Evolutionary conservation across 1,284 basidiomycete species (phyloP), one percentile per base, ranked within the genome.

Genomic region (Naganishia sp.): DNA sequence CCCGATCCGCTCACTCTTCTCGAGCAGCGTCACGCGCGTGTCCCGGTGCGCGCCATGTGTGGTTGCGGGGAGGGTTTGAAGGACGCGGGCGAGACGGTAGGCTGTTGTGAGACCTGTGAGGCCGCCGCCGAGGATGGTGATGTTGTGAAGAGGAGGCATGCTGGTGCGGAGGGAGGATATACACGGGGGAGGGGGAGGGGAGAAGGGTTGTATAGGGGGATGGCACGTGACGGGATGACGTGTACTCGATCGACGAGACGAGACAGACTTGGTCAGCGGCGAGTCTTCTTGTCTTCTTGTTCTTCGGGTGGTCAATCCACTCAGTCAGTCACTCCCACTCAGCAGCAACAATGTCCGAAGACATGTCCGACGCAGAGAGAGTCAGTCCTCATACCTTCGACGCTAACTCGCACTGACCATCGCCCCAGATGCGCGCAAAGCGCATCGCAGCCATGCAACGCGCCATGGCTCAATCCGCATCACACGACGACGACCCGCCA

Each of bases 341-440:
- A 4, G 21, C 21, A 21, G n/a, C 32, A 43, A 25, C 4, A 32
- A 60, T 60, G 57, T 60, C 57, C 31, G 32, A 50, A 7, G 49
- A 54, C 17, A 53, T 54, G 39, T 71, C 68, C 50, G 77, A 79
- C 45, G 77, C 77, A n/a, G 76, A 78, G 28, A 76, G 76, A 72
- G 77, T 77, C 42, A 15, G n/a, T 32, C 10, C 28, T 9, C 61
- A 32, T 21, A 1, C 47, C 23, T 28, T 21, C 25, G 17, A 13
- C 23, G 11, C 67, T 28, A 2, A 55, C 31, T 55, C 18, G 28
- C 11, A 15, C 46, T 46, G 47, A 66, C 21, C 41, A 5, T 5
- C 32, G 3, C 28, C 23, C 61, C 75, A 94, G 92, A 92, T 94
- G 74, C 90, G 92, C 71, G 80, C 90, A 76, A 94, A 93, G 80